Evolutionary conservation across 2,329 filamentous ascomycete species (phyloP).

Genomic region (Byssoonygena ceratinophila): DNA sequence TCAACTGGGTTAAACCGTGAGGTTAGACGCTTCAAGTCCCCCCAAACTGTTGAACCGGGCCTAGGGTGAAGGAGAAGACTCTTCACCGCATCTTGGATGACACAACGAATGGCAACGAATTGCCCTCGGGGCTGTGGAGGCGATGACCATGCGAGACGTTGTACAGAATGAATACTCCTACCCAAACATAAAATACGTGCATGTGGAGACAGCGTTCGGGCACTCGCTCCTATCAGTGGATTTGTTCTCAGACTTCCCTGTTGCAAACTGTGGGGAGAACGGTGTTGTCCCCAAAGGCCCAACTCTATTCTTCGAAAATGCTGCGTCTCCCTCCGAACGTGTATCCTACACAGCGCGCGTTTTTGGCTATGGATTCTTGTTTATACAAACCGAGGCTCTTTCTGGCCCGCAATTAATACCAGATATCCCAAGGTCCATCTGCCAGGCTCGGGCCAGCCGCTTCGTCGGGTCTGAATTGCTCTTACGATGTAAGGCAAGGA

Average conservation of each 20-base stretch:
- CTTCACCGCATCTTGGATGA: slow-evolving; percentile 7
- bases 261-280: background rate
- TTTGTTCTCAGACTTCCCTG: background rate
- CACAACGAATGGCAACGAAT: background rate
- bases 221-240: background rate
- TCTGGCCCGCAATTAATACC: background rate
- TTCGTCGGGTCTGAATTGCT: background rate
- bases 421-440: background rate
- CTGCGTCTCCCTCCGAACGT: background rate
- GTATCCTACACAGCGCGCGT: background rate
- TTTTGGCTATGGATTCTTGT: background rate
- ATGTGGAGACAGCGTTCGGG: background rate
- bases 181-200: background rate
- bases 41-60: background rate
- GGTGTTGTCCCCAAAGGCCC: background rate
- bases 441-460: background rate
- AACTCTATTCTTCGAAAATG: background rate
- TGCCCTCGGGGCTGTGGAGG: background rate
- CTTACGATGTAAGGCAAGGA: background rate
- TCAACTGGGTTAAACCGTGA: background rate
- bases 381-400: background rate
- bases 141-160: background rate
- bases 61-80: background rate
- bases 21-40: background rate
- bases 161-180: no score